Base-by-base conservation (phyloP, 495 filamentous ascomycete genomes). In the Oleoguttula mirabilis region DNA sequence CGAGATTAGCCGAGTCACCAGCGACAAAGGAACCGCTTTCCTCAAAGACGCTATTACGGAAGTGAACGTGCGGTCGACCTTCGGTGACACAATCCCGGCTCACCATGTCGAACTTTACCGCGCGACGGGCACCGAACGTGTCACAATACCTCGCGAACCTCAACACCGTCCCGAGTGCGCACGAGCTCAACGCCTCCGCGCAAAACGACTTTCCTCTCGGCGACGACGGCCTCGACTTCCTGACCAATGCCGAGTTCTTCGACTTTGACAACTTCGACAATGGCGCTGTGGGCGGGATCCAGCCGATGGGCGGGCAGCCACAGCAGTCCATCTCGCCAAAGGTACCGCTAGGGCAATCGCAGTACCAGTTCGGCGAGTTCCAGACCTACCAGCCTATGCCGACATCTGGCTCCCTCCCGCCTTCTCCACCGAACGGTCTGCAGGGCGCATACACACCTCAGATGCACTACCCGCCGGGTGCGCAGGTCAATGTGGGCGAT, bases 211-310 rank as follows among this genome's bases (percentile, higher is more conserved):
- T 82, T 23, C 60, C 61, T 32, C 71, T 75, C 63, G 60, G 76
- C 55, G 80, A 82, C 52, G 72, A 79, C 39, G 85, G 90, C 35
- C 70, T 98, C 33, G 82, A 81, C 21, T 69, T 92, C 50, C 94
- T 95, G 71, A 92, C 86, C 45, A 94, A 95, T 62, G 76, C 84
- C 36, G 79, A 90, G 43, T 96, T 95, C 69, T 84, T 84, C 61
- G 87, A 94, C 61, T 88, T 85, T 58, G 88, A 95, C 44, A 41
- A 20, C 32, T 58, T 60, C 36, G 48, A 32, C 31, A n/a, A 39
- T 27, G 28, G 31, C 22, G 34, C 25, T 28, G 25, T 28, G 25
- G 25, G n/a, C 21, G 36, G n/a, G n/a, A n/a, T n/a, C n/a, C n/a
- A n/a, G n/a, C n/a, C n/a, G n/a, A n/a, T n/a, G n/a, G n/a, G n/a